Evolutionary conservation across 1,284 basidiomycete species (phyloP).

Genomic region (Gymnopus androsaceus): DNA sequence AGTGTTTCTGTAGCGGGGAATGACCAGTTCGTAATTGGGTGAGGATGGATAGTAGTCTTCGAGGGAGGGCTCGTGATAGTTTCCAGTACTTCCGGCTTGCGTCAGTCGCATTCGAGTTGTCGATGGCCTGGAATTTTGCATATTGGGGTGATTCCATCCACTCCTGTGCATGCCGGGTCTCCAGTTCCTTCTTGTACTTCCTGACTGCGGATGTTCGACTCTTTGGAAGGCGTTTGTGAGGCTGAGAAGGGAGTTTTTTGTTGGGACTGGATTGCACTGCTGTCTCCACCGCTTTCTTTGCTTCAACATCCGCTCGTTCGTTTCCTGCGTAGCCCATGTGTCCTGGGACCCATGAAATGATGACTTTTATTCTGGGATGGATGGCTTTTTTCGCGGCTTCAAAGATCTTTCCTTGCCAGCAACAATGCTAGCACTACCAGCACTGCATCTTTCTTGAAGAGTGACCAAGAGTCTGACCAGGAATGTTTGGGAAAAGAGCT

Average conservation of each 20-base stretch:
- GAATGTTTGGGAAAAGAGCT: too few species aligned
- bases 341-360: background rate
- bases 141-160: background rate
- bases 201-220: background rate
- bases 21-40: background rate
- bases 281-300: conserved; percentile 19
- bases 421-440: too few species aligned
- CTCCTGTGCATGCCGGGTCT: background rate
- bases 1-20: background rate
- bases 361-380: too few species aligned
- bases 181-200: background rate
- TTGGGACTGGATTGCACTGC: background rate
- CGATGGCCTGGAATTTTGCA: background rate
- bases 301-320: conserved; percentile 18
- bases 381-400: too few species aligned
- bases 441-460: too few species aligned
- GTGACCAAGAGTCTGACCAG: too few species aligned
- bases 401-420: too few species aligned
- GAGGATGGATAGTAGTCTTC: background rate
- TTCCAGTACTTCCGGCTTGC: conserved; percentile 1
- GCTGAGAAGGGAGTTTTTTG: background rate
- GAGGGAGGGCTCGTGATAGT: background rate
- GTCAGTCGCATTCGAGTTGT: background rate
- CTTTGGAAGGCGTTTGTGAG: background rate
- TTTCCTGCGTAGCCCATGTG: conserved; percentile 5